These are phyloP conservation scores for Myriosclerotinia scirpicola DNA, from an alignment of 2,329 filamentous ascomycete species.

Conservation along the genomic window DNA sequence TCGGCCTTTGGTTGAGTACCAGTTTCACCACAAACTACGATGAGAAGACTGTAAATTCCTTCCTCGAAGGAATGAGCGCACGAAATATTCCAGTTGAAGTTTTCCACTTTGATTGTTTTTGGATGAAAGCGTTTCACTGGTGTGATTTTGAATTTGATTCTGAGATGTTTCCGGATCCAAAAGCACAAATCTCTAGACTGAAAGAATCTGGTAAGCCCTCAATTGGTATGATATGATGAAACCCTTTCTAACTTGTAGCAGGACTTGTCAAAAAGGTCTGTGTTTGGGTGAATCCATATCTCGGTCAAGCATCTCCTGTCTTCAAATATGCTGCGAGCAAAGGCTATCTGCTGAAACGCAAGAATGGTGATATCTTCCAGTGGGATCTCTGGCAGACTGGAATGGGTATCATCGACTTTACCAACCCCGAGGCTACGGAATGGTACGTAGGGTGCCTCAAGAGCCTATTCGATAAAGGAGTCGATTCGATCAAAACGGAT, in stretches of 20 bases:
- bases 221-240: background rate
- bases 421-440: conserved; percentile 56
- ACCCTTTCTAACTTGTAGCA: conserved; percentile 29
- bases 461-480: conserved; percentile 56
- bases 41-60: conserved; percentile 56
- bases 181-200: conserved; percentile 53
- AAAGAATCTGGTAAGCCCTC: conserved; percentile 46
- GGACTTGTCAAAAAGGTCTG: conserved; percentile 49
- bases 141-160: conserved; percentile 62
- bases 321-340: conserved; percentile 57
- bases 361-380: conserved; percentile 60
- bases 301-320: conserved; percentile 59
- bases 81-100: conserved; percentile 58
- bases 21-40: conserved; percentile 63
- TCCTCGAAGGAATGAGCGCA: conserved; percentile 58
- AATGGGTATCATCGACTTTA: conserved; percentile 64
- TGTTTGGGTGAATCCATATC: conserved; percentile 64
- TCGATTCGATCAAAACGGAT: conserved; percentile 64
- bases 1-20: conserved; percentile 74
- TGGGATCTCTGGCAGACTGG: conserved; percentile 66
- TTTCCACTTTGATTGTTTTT: conserved; percentile 65
- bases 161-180: conserved; percentile 58
- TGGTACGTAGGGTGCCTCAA: conserved; percentile 57
- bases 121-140: conserved; percentile 64
- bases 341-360: conserved; percentile 59